Conservation (phyloP, 352 stramenopile genomes). For the Phytophthora brassicae region DNA sequence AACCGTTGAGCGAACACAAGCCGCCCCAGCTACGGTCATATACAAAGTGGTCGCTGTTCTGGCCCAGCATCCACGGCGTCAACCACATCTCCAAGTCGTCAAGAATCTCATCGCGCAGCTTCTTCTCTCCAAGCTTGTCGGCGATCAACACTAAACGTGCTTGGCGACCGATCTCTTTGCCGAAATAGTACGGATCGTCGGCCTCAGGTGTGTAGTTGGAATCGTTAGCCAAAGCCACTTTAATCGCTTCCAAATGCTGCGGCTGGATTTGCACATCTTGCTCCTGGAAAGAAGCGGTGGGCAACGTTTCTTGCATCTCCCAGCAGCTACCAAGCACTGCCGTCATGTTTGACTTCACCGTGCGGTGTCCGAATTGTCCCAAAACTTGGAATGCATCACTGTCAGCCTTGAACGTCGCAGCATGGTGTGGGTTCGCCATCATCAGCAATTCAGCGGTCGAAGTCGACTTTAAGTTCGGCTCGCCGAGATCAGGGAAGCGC, state of each 20-base stretch:
- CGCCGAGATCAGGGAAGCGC: slow-evolving; percentile 33
- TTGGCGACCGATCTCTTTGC: slow-evolving; percentile 84
- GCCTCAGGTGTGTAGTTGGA: slow-evolving; percentile 66
- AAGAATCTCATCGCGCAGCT: slow-evolving; percentile 57
- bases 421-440: slow-evolving; percentile 78
- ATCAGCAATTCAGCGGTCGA: slow-evolving; percentile 51
- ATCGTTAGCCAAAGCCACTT: slow-evolving; percentile 58
- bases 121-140: slow-evolving; percentile 57
- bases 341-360: slow-evolving; percentile 83
- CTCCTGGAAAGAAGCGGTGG: slow-evolving; percentile 50
- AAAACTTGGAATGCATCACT: slow-evolving; percentile 46
- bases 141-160: slow-evolving; percentile 80
- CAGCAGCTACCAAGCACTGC: slow-evolving; percentile 64
- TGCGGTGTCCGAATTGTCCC: slow-evolving; percentile 56
- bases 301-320: slow-evolving; percentile 60
- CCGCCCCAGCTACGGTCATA: slow-evolving; percentile 94
- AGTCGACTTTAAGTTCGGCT: slow-evolving; percentile 18
- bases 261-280: slow-evolving; percentile 33
- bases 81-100: slow-evolving; percentile 69
- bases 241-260: slow-evolving; percentile 50
- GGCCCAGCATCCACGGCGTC: slow-evolving; percentile 73
- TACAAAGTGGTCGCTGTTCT: slow-evolving; percentile 85
- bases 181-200: slow-evolving; percentile 84
- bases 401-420: slow-evolving; percentile 40
- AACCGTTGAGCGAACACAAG: slow-evolving; percentile 88